These are phyloP conservation scores for Abrus pulchellus DNA, from an alignment of 306 rosid species.

Conservation along the genomic window DNA sequence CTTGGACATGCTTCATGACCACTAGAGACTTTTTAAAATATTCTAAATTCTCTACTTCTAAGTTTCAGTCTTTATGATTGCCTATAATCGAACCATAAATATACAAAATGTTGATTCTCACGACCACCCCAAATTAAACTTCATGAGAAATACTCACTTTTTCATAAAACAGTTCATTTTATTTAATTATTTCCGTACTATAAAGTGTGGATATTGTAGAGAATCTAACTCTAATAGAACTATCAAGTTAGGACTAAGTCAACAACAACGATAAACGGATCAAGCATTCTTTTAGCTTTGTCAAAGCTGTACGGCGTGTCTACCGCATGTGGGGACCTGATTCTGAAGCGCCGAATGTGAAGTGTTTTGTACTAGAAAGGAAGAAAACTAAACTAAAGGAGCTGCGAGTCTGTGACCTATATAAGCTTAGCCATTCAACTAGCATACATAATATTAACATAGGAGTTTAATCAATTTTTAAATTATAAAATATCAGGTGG, in stretches of 20 bases:
- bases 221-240: background rate
- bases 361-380: constrained; percentile 15
- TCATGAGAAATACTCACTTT: background rate
- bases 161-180: background rate
- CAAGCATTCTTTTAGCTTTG: constrained; percentile 15
- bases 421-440: background rate
- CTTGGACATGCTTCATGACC: background rate
- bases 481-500: background rate
- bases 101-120: background rate
- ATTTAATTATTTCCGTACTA: background rate
- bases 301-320: constrained; percentile 48
- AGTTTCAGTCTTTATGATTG: background rate
- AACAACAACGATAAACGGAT: constrained; percentile 30
- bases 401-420: background rate
- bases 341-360: constrained; percentile 39
- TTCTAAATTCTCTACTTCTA: background rate
- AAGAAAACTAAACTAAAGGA: background rate
- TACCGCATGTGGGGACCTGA: constrained; percentile 28
- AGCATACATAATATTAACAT: background rate
- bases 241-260: constrained; percentile 22
- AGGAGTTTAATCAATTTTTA: background rate
- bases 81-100: background rate
- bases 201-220: background rate
- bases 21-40: background rate
- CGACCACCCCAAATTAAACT: background rate